Base-by-base conservation (phyloP, 2,329 filamentous ascomycete species). In the Ophiostoma australiae region DNA sequence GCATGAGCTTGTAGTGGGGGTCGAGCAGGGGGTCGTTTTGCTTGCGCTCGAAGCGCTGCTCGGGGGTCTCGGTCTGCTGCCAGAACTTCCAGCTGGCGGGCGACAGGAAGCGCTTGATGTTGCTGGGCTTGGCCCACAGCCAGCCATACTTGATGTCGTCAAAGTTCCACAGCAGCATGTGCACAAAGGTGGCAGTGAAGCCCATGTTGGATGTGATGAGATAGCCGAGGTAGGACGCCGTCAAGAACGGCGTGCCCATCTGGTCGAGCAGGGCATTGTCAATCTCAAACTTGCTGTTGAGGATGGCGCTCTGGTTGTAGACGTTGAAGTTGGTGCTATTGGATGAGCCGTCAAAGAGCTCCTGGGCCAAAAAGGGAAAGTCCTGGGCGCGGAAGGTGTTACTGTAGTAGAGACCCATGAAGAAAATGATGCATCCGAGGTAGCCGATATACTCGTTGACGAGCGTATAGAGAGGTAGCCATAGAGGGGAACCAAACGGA, bases 161-260 rank as follows among this genome's bases (percentile, higher is more conserved):
- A 67, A 68, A 74, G 67, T 75, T 72, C 70, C 70, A 75, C 15
- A 75, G 72, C 15, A 72, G 61, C 70, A 75, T 69, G 72, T 85
- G 81, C 2, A 80, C 78, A 23, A 86, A 76, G 0, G 81, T 80
- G 1, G 84, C 83, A 3, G 83, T 84, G 33, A 83, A 77, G 3
- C 79, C 82, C 73, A 83, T 78, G 73, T 85, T 85, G 4, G 79
- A 78, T 1, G 79, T 79, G 41, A 85, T 76, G 17, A 84, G 76
- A 71, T 81, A 80, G 7, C 77, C 71, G 15, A 79, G 75, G 71
- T 84, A 78, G n/a, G 79, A 76, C 0, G 79, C 76, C 10, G 83
- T 77, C 35, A 85, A 75, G 68, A 76, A 82, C 0, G 84, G 83
- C 6, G 82, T 72, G 8, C 83, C 82, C 63, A 78, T 73, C 6